These are phyloP conservation scores for Hirschfeldia incana DNA, from an alignment of 345 rosid species.

Conservation along the genomic window DNA sequence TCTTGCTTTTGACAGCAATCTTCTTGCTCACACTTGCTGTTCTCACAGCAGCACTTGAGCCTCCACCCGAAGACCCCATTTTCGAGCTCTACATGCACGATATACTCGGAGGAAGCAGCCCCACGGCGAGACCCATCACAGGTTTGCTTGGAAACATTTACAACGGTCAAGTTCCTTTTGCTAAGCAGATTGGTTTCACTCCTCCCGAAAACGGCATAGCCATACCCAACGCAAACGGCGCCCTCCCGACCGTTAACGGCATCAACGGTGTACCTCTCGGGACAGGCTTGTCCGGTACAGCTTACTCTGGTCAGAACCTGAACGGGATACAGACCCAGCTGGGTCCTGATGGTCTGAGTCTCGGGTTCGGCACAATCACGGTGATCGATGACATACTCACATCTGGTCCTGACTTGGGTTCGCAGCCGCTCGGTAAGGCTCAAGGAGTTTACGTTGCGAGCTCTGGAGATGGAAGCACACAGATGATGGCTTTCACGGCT, in stretches of 20 bases:
- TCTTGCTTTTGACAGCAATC: conserved; percentile 34
- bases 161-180: conserved; percentile 92
- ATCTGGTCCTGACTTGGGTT: conserved; percentile 73
- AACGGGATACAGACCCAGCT: conserved; percentile 68
- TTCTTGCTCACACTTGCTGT: conserved; percentile 43
- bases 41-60: conserved; percentile 46
- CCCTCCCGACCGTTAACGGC: conserved; percentile 77
- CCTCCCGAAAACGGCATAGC: conserved; percentile 69
- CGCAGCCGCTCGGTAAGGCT: conserved; percentile 79
- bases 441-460: conserved; percentile 92
- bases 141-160: conserved; percentile 95
- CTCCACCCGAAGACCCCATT: conserved; percentile 49
- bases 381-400: conserved; percentile 83
- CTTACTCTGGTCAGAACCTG: conserved; percentile 46
- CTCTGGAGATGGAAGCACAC: conserved; percentile 77
- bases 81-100: conserved; percentile 93
- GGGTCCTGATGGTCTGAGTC: conserved; percentile 82
- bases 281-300: conserved; percentile 83
- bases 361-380: conserved; percentile 89
- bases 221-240: conserved; percentile 90
- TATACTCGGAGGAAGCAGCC: conserved; percentile 84
- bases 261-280: conserved; percentile 85
- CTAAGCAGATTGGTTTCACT: conserved; percentile 71
- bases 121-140: conserved; percentile 85
- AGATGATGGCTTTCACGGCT: conserved; percentile 96